Conservation (phyloP, 805 yeast genomes). For the Kodamaea jinghongensis region DNA sequence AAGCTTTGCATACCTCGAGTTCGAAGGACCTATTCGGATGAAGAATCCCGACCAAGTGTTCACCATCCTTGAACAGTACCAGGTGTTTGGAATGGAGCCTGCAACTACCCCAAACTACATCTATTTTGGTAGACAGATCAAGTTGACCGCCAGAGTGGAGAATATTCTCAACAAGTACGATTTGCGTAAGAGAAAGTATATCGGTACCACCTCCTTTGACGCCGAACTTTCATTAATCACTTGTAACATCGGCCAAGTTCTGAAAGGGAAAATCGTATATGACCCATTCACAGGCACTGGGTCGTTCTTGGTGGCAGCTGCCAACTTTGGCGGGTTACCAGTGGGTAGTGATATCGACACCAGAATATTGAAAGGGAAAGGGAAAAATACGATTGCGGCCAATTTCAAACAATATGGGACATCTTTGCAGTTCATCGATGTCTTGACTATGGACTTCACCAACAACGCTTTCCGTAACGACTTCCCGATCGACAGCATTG, state of each 20-base stretch:
- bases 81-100: conserved; percentile 44
- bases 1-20: conserved; percentile 62
- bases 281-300: conserved; percentile 99
- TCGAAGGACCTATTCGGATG: conserved; percentile 76
- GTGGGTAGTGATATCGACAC: conserved; percentile 92
- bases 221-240: conserved; percentile 87
- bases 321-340: conserved; percentile 74
- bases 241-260: conserved; percentile 80
- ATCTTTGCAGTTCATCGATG: conserved; percentile 59
- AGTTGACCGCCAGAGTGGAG: conserved; percentile 56
- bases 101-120: conserved; percentile 51
- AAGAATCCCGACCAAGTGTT: conserved; percentile 71
- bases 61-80: conserved; percentile 73
- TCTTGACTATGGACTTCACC: conserved; percentile 90
- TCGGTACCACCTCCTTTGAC: conserved; percentile 96
- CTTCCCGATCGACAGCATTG: conserved; percentile 70
- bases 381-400: conserved; percentile 46
- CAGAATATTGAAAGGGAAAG: conserved; percentile 70
- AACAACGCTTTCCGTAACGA: conserved; percentile 72
- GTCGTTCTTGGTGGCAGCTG: conserved; percentile 85
- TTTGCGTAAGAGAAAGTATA: conserved; percentile 75
- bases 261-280: conserved; percentile 62
- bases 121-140: conserved; percentile 77
- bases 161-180: conserved; percentile 76
- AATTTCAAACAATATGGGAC: conserved; percentile 79